A percentile compares a stretch with the other conserved stretches of the same genome.
Conservation (phyloP, 257 asterid species). For the Solanum ahanhuiri region DNA sequence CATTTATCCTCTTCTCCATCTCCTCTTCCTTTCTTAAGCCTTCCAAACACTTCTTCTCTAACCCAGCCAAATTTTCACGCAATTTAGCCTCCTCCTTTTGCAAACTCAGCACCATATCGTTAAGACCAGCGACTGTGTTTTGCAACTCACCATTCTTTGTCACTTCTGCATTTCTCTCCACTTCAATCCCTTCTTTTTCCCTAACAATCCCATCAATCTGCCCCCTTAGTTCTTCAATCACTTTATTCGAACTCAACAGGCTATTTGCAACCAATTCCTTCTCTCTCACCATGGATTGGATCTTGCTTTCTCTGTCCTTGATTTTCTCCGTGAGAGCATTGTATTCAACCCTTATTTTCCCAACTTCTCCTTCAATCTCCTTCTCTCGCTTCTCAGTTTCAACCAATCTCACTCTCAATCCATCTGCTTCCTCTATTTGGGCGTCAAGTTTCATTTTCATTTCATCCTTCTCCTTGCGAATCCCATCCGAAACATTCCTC, state of each 20-base stretch:
- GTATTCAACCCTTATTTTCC: constrained; percentile 22
- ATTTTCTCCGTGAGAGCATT: constrained; percentile 19
- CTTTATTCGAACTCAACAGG: constrained; percentile 19
- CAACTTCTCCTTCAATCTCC: constrained; percentile 17
- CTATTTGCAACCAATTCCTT: constrained; percentile 26
- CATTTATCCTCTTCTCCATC: constrained; percentile 33
- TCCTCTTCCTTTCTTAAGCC: constrained; percentile 42
- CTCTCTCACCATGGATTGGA: constrained; percentile 21
- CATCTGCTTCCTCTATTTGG: constrained; percentile 23
- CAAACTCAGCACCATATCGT: constrained; percentile 30
- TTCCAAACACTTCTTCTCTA: constrained; percentile 45
- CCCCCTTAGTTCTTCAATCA: constrained; percentile 26
- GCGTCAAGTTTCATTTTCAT: constrained; percentile 20
- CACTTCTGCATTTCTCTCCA: constrained; percentile 30
- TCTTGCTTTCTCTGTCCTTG: constrained; percentile 25
- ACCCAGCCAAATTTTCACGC: constrained; percentile 22
- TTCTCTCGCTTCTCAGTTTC: constrained; percentile 31
- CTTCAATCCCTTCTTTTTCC: constrained; percentile 42
- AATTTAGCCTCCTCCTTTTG: constrained; percentile 30
- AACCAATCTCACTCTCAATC: constrained; percentile 19
- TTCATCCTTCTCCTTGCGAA: constrained; percentile 40
- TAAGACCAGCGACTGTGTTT: constrained; percentile 26
- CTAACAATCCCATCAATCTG: constrained; percentile 13
- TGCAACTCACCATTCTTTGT: constrained; percentile 37
- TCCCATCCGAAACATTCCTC: constrained; percentile 20